Conservation (phyloP, 108 stramenopile species). For the Aureococcus anophagefferens region DNA sequence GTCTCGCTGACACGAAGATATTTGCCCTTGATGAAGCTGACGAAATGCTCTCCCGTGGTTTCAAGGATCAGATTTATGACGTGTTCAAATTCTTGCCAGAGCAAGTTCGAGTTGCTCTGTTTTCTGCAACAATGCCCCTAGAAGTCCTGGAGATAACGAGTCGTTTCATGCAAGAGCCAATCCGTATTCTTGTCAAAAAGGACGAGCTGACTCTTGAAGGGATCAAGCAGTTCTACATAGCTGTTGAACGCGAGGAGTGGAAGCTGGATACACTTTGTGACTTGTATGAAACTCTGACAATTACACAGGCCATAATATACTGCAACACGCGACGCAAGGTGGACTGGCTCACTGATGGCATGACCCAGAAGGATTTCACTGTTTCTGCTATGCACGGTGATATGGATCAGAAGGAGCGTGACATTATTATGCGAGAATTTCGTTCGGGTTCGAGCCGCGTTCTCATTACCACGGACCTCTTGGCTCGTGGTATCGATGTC, state of each 20-base stretch:
- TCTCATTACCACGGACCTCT: conserved; percentile 94
- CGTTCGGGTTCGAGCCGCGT: conserved; percentile 98
- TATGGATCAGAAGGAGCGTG: conserved; percentile 98
- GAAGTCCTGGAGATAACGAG: conserved; percentile 98
- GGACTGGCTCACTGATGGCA: conserved; percentile 96
- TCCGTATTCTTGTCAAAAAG: conserved; percentile 98
- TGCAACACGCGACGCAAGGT: conserved; percentile 99
- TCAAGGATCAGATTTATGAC: conserved; percentile 99
- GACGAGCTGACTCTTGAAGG: conserved; percentile 99
- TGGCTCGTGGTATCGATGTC: conserved; percentile 80
- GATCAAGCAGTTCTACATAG: conserved; percentile 99
- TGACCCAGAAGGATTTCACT: conserved; percentile 92
- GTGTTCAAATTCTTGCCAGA: conserved; percentile 99
- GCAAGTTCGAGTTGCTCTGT: conserved; percentile 92
- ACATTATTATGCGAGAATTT: conserved; percentile 99
- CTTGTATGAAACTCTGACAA: conserved; percentile 97
- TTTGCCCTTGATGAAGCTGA: conserved; percentile 99
- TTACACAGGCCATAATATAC: conserved; percentile 99
- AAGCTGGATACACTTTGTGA: conserved; percentile 98
- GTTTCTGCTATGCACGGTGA: conserved; percentile 99
- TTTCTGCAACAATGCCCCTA: conserved; percentile 99
- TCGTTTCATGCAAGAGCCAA: conserved; percentile 97
- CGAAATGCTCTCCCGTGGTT: conserved; percentile 99
- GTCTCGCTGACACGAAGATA: conserved; percentile 76
- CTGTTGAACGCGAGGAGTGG: conserved; percentile 95